Evolutionary conservation across 441 rosid species (phyloP), one percentile per base, ranked within the genome.

Genomic region (Breynia disticha): DNA sequence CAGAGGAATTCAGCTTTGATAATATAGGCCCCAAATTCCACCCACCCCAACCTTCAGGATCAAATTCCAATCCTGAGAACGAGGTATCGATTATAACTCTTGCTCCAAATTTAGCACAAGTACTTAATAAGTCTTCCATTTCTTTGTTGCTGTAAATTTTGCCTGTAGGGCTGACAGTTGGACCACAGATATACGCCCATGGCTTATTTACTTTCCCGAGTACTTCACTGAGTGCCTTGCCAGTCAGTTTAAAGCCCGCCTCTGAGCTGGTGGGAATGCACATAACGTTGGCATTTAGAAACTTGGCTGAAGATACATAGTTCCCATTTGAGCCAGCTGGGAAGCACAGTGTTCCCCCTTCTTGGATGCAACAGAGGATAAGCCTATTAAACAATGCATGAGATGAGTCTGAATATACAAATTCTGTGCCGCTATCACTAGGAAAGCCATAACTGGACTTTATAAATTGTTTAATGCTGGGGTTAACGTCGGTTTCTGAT

Each of bases 181-280:
- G 98, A 67, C 98, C 98, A 63, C 83, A 83, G 64, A 90, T 70
- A 66, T 76, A 90, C 16, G 87, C 80, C 98, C 98, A 90, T 9
- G 96, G 96, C 67, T 75, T 85, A 52, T 69, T 70, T 49, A 82
- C 87, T 0, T 77, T 63, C 72, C 74, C 58, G 0, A 90, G 86
- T 28, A 62, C 69, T 67, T 57, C 65, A 14, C 37, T 15, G 22
- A 90, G 82, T 28, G 64, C 60, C 55, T 46, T 72, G 48, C 70
- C 83, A 7, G 89, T 85, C 73, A 87, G 61, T 76, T 87, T 87
- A 71, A 83, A 87, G 48, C 90, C 90, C 19, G 69, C 68, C 32
- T 51, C 70, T 28, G 78, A 60, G 52, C 84, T 72, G 0, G 95
- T 82, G 42, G 83, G 80, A 61, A 87, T 65, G 47, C 62, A 78